Base-by-base conservation (phyloP, 306 rosid genomes). In the Prinsepia uniflora region DNA sequence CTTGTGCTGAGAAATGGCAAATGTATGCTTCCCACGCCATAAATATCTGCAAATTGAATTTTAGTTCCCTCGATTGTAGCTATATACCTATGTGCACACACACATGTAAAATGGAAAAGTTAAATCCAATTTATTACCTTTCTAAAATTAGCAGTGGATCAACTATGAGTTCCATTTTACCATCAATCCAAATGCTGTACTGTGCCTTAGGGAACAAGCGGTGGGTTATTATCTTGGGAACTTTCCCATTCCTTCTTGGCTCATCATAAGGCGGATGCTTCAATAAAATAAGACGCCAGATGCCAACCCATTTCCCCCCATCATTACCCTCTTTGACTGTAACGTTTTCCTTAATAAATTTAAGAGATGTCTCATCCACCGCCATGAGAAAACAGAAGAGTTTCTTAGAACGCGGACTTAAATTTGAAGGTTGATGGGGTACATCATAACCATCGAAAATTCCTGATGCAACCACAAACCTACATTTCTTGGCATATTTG, bases 1-100 rank as follows among this genome's bases (percentile, higher is more conserved):
- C 87, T 94, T 94, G 84, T 94, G 99, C 81, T 89, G 99, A 81
- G 99, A 89, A 78, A 94, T 94, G 82, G 96, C 99, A 76, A 87
- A 94, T 17, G 99, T 82, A 78, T 89, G 75, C 77, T 87, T 91
- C 72, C 84, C 92, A 65, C 96, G 96, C 99, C 99, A 94, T 55
- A 94, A 79, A 74, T 94, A 94, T 82, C 99, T 94, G 76, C 75
- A 80, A 6, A 60, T 59, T 43, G 70, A 82, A 73, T 58, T 64
- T 44, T 68, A 36, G 47, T 9, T 53, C 39, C 20, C 64, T 44
- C 10, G 62, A 60, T 13, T 4, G 47, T 42, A 63, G 60, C 24
- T 20, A 15, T 59, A 60, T 63, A 41, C 20, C 22, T 44, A 7
- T 3, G 62, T 15, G 63, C 52, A 53, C 15, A 76, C 54, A 24